A percentile compares a stretch with the other conserved stretches of the same genome.
Conservation (phyloP, 208 protist species). For the Leishmania martiniquensis region DNA sequence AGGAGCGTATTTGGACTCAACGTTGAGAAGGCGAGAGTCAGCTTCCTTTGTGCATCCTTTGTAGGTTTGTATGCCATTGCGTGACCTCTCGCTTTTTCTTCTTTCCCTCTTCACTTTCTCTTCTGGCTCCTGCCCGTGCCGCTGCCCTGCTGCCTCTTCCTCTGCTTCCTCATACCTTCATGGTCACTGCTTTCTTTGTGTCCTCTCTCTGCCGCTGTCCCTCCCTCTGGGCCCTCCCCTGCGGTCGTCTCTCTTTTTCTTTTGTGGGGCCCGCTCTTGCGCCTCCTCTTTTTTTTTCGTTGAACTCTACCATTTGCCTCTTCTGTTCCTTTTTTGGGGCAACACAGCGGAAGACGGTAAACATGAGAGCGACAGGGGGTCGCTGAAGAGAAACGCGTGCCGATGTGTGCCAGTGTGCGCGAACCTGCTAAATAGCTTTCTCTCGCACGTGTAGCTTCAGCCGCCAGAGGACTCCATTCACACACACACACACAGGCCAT, state of each 20-base stretch:
- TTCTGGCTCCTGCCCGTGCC: neutral
- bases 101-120: neutral
- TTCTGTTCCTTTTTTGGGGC: neutral
- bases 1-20: neutral
- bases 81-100: slow-evolving; percentile 2
- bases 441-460: neutral
- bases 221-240: neutral
- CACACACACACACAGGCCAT: neutral
- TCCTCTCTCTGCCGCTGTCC: neutral
- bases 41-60: neutral
- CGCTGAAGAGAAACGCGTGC: neutral
- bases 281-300: neutral
- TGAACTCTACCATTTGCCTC: neutral
- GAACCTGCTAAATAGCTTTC: neutral
- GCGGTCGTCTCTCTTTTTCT: neutral
- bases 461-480: neutral
- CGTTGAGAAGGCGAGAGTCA: neutral
- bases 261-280: neutral
- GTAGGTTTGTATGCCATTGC: neutral
- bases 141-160: neutral
- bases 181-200: neutral
- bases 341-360: neutral
- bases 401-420: neutral
- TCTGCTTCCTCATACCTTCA: neutral
- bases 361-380: neutral